Evolutionary conservation across 2,329 filamentous ascomycete genomes (phyloP), one percentile per base, ranked within the genome.

Genomic region (Zalaria sp.): DNA sequence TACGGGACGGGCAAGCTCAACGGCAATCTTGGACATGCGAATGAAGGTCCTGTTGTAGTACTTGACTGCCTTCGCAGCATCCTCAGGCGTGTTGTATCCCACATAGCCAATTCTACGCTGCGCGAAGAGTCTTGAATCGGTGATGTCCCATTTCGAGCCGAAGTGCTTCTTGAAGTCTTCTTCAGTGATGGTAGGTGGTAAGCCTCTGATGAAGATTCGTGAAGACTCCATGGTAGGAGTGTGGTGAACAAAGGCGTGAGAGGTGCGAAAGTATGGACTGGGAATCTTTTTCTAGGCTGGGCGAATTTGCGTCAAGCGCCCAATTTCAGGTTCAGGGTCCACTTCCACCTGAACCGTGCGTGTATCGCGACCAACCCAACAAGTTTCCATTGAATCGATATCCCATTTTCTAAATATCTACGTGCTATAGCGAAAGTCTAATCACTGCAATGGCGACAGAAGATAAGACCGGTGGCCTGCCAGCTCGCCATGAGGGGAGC

Each of bases 1-100:
- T 67, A 93, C 83, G 46, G 91, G 81, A 59, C 76, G 80, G 43
- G 91, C 91, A 56, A 91, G 67, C 66, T 95, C 88, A 47, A 95
- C 91, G 27, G 73, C 74, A 54, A 98, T 87, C 67, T 81, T 93
- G 44, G 88, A 94, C 83, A 95, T 91, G 53, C 87, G 85, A 54
- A 98, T 86, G 64, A 87, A 98, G 48, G 88, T 81, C 59, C 77
- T 85, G 69, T 98, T 88, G 71, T 95, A 95, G 68, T 94, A 93
- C 62, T 84, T 88, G 59, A 93, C 83, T 36, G 91, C 89, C 56
- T 79, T 76, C 43, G 75, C 69, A 43, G 91, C 91, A 58, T 85
- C 81, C 47, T 89, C 77, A 9, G 82, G 68, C 40, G 76, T 83
- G 65, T 84, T 88, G 71, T 89, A 96, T 48, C 91, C 91, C 46